Base-by-base conservation (phyloP, 345 rosid genomes). In the Turritis glabra region DNA sequence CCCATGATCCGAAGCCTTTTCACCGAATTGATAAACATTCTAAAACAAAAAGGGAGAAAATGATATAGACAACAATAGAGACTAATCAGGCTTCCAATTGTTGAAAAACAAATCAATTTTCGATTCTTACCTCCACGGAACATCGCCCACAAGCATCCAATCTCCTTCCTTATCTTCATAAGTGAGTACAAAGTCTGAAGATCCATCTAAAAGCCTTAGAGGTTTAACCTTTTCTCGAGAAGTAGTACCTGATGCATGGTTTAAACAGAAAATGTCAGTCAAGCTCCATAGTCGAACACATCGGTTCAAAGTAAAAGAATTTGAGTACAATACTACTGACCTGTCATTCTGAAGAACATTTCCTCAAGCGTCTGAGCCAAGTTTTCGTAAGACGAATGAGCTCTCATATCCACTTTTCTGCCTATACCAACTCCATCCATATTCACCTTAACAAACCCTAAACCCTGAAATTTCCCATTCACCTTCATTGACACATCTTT, bases 61-160 rank as follows among this genome's bases (percentile, higher is more conserved):
- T 1, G 23, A 33, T 43, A 53, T 69, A 69, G 51, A 69, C 23
- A 58, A 14, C 23, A 0, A 19, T 0, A 74, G 6, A 37, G 68
- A 38, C 59, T 53, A 46, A 29, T 67, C 17, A 29, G 8, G 63
- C 29, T 53, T 37, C 37, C 47, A 47, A 11, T 7, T 59, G 22
- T 14, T 21, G 7, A 40, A 43, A 29, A 5, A 5, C 10, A 21
- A 29, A 46, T 51, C n/a, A 25, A 14, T n/a, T 37, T 37, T 19
- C 1, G n/a, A 40, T 33, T 12, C 48, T 82, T 88, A 93, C 97
- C 91, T 80, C 98, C 98, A 93, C 1, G 98, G 98, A 75, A 93
- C 97, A 83, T 93, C 98, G 27, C 98, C 97, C 10, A 89, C 97
- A 52, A 94, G 95, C 97, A 94, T 94, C 97, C 96, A 89, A 52